Evolutionary conservation across 108 stramenopile genomes (phyloP), one percentile per base, ranked within the genome.

Genomic region (Skeletonema grethae): DNA sequence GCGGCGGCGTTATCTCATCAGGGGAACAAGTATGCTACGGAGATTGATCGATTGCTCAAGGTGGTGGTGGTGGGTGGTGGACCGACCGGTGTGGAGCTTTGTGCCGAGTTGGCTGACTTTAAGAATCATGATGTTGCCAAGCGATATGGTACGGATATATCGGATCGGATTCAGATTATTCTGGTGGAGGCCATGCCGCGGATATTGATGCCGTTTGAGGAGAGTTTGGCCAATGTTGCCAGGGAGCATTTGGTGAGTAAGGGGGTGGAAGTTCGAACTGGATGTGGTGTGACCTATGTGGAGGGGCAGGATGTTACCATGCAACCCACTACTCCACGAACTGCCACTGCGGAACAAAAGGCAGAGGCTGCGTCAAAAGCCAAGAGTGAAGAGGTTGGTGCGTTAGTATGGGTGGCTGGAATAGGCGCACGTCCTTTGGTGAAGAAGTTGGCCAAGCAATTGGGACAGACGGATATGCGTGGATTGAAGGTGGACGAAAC

Each of bases 31-130:
- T 67, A 60, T 28, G n/a, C n/a, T 34, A 80, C 48, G 67, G 86
- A 86, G 24, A 74, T 81, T n/a, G 38, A 78, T 12, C 63, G 86
- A n/a, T 74, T 90, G 7, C 83, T 93, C 24, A 86, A 86, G 61
- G 87, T 91, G 29, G 86, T 93, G 22, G 86, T 93, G 7, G 87
- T 90, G 6, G 92, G 86, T 13, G 89, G 92, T 7, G 92, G 92
- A 18, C 92, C 92, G 11, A 93, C 90, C 7, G 84, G 84, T 25
- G 85, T 91, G 24, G 90, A 91, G 74, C 76, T 91, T 24, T 73
- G 84, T 29, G 63, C 87, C 36, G 92, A 93, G 79, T 79, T 93
- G 39, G 83, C 87, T 50, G 92, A 93, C 67, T 90, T 93, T 65
- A 34, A 87, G 18, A 56, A 39, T 62, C 55, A 69, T 6, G 92